Conservation (phyloP, 1,284 basidiomycete genomes). For the Fomitopsis pinicola region DNA sequence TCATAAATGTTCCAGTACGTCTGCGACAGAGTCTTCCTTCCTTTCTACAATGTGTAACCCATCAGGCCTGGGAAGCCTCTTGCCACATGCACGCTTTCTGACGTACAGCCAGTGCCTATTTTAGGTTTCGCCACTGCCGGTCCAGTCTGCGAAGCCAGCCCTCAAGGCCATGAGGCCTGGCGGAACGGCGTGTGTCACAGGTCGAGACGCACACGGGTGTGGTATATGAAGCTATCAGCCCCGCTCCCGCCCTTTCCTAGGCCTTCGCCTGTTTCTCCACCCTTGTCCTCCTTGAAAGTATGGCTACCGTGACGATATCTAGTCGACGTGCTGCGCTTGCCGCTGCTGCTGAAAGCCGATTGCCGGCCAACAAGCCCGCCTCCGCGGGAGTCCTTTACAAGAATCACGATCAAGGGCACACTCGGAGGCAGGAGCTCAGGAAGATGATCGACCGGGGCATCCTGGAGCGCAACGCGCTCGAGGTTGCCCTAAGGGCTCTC, state of each 20-base stretch:
- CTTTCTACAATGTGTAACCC: background rate
- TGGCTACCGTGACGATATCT: background rate
- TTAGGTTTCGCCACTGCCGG: background rate
- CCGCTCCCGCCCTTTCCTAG: background rate
- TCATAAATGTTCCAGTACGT: no score
- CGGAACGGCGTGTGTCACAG: background rate
- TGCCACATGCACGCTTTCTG: background rate
- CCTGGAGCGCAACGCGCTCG: conserved; percentile 58
- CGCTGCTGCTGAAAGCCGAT: background rate
- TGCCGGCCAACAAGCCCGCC: background rate
- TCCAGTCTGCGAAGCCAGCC: background rate
- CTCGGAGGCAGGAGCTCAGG: conserved; percentile 63
- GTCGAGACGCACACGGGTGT: background rate
- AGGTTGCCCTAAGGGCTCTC: conserved; percentile 53
- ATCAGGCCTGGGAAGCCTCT: background rate
- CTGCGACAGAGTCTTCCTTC: no score
- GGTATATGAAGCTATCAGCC: background rate
- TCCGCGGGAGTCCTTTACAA: background rate
- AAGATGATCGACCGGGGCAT: conserved; percentile 74
- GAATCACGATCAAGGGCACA: conserved; percentile 50
- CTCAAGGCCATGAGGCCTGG: background rate
- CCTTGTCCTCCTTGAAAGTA: background rate
- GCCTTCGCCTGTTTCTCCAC: background rate
- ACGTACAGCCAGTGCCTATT: background rate
- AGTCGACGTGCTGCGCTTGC: background rate